Base-by-base conservation (phyloP, 176 grass and related monocot species). In the Rhynchospora pubera region DNA sequence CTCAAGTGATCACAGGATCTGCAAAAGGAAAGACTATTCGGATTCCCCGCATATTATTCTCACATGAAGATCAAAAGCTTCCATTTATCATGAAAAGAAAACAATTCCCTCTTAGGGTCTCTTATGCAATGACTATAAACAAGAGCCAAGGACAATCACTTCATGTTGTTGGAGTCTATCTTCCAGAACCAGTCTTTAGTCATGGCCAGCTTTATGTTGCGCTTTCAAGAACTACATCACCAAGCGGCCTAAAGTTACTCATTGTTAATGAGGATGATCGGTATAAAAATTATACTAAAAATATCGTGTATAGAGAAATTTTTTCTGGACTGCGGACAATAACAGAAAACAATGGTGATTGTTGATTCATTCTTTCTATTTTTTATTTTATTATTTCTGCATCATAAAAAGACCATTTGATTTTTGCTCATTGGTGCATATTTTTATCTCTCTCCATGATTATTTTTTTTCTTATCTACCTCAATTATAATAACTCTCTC, bases 111-210 rank as follows among this genome's bases (percentile, higher is more conserved):
- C n/a, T 82, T 5, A 9, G 52, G 0, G 2, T 86, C 9, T 81
- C 46, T 0, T 86, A 86, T 81, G 77, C 76, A 5, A 86, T 86
- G 84, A 86, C 84, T 5, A 86, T 86, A 1, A 86, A 86, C 5
- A 86, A 70, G 8, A 77, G 69, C 9, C 68, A 84, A 77, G 83
- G 83, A 4, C 56, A 84, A 19, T 58, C 83, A 1, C 45, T 79
- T 0, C 9, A 57, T 19, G 57, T 6, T 1, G 64, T 85, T 62
- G 71, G 83, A 4, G 43, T 85, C 1, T 85, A 79, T 43, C 50
- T 85, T 1, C 74, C 84, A 68, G 22, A 4, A 5, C 74, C 43
- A 1, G 75, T 85, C 4, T 85, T 80, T n/a, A 65, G 57, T 0
- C 75, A 80, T 15, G 74, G 84, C 2, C 62, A 86, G 30, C 11